Percentiles rank a stretch among this genome's conserved stretches.
Evolutionary conservation across 2,329 filamentous ascomycete genomes (phyloP).

Genomic region (Pseudogymnoascus sp.): DNA sequence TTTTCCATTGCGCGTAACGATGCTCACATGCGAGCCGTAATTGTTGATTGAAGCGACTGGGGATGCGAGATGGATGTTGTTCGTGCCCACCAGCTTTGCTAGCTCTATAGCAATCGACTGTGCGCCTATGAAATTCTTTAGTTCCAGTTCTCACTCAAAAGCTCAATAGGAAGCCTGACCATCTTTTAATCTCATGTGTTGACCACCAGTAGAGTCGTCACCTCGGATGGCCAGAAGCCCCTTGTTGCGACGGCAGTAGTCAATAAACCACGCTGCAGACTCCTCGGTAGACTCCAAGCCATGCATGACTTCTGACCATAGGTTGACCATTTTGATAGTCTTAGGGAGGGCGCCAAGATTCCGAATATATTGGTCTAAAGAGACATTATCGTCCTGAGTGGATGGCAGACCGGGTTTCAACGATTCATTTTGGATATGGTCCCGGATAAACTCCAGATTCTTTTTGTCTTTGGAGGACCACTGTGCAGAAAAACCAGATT

Average conservation of each 20-base stretch:
- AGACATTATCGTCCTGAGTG: slow-evolving; percentile 24
- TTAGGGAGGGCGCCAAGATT: slow-evolving; percentile 25
- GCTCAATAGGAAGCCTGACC: slow-evolving; percentile 8
- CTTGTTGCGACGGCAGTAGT: slow-evolving; percentile 44
- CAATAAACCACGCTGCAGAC: slow-evolving; percentile 44
- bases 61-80: no score
- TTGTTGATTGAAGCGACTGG: no score
- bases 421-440: slow-evolving; percentile 17
- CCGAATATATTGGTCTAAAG: slow-evolving; percentile 32
- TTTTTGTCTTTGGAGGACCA: not conserved
- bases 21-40: no score
- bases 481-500: no score
- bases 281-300: slow-evolving; percentile 41
- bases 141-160: no score
- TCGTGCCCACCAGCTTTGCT: no score
- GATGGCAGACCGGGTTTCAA: slow-evolving; percentile 15
- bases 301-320: slow-evolving; percentile 43
- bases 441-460: slow-evolving; percentile 15
- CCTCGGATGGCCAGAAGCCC: slow-evolving; percentile 45
- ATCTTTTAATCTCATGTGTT: slow-evolving; percentile 17
- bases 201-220: slow-evolving; percentile 41
- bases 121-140: no score
- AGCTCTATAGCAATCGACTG: no score
- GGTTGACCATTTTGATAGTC: slow-evolving; percentile 30
- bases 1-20: no score